These are phyloP conservation scores for Pseudogymnoascus sp. DNA, from an alignment of 2,329 filamentous ascomycete species.

Conservation along the genomic window DNA sequence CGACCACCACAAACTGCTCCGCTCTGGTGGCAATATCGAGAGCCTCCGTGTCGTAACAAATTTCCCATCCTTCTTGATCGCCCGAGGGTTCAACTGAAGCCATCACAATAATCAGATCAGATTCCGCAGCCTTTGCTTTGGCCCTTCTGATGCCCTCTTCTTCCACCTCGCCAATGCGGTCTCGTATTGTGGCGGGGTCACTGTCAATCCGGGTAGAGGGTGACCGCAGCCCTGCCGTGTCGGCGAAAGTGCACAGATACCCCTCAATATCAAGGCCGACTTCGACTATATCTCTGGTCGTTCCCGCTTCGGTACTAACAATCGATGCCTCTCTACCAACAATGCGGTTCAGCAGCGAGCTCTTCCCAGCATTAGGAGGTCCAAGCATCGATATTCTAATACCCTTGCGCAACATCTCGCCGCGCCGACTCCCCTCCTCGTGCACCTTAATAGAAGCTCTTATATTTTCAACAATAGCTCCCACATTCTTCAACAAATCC, in stretches of 20 bases:
- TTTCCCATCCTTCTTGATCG: conserved; percentile 35
- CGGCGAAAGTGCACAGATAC: conserved; percentile 87
- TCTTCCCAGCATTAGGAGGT: conserved; percentile 91
- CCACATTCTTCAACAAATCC: conserved; percentile 63
- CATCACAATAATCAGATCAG: conserved; percentile 78
- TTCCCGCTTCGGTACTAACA: conserved; percentile 86
- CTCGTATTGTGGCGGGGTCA: conserved; percentile 15
- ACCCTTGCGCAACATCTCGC: conserved; percentile 75
- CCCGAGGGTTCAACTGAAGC: conserved; percentile 57
- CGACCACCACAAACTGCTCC: conserved; percentile 43
- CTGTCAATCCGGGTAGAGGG: conserved; percentile 22
- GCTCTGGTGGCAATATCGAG: conserved; percentile 44
- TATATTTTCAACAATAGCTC: conserved; percentile 54
- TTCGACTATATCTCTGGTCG: conserved; percentile 89
- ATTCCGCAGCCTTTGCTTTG: conserved; percentile 69
- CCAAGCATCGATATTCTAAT: conserved; percentile 82
- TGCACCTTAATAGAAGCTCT: conserved; percentile 58
- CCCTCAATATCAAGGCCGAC: conserved; percentile 82
- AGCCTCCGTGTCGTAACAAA: conserved; percentile 48
- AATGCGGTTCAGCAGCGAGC: conserved; percentile 81
- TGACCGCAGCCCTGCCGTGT: conserved; percentile 80
- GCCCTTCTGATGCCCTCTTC: conserved; percentile 85
- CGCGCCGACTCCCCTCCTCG: conserved; percentile 68
- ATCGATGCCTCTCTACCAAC: conserved; percentile 92
- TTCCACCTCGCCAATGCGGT: conserved; percentile 64